phyloP scores from a whole-genome alignment of 352 stramenopile genomes.

The Pythium volutum region DNA sequence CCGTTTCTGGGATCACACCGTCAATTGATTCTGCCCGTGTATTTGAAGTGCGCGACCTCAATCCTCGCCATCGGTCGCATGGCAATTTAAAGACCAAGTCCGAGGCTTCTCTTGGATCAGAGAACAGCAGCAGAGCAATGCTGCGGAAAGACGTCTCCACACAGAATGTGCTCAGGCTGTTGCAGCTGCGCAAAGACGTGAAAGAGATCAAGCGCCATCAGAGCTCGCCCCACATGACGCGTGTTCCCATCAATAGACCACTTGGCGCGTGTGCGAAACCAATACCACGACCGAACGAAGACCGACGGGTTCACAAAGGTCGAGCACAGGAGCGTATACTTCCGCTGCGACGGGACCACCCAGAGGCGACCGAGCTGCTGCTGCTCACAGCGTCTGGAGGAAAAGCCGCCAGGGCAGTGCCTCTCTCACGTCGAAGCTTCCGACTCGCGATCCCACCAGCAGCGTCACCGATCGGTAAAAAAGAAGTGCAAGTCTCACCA shows the following conservation, averaged over 20 bases:
- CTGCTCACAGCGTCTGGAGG: constrained; percentile 1
- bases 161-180: constrained; percentile 50
- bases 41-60: background rate
- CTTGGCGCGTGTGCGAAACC: background rate
- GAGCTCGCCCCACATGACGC: constrained; percentile 16
- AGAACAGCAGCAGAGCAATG: background rate
- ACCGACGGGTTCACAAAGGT: background rate
- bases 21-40: background rate
- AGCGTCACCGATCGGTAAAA: background rate
- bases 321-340: background rate
- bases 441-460: constrained; percentile 7
- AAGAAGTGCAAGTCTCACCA: background rate
- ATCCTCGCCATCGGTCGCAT: constrained; percentile 1
- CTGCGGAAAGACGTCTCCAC: constrained; percentile 18
- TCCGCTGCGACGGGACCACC: constrained; percentile 8
- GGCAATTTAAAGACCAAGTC: background rate
- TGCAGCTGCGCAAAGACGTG: constrained; percentile 42
- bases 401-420: background rate
- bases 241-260: background rate
- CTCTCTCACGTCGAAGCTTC: constrained; percentile 10
- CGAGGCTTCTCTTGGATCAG: background rate
- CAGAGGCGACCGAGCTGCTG: background rate
- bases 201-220: constrained; percentile 17
- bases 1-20: background rate
- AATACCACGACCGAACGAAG: background rate